Evolutionary conservation across 1,284 basidiomycete species (phyloP), one percentile per base, ranked within the genome.

Genomic region (Cystobasidium sp.): DNA sequence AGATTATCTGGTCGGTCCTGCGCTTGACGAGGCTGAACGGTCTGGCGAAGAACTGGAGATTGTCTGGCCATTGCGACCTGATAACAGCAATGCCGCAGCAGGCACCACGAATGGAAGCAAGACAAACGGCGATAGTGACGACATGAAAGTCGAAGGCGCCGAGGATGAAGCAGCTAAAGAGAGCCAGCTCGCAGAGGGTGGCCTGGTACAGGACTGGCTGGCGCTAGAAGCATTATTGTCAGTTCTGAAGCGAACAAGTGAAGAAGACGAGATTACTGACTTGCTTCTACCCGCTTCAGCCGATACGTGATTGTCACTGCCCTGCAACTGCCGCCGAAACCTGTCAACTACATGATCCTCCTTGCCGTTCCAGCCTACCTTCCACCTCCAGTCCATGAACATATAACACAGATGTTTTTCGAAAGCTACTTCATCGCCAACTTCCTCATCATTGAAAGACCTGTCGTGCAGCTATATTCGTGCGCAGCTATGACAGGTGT

Each of bases 401-500:
- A 86, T 59, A 86, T 91, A 80, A 91, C 90, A 77, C 93, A 92
- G 80, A 86, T 94, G 72, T 94, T 97, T 81, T 99, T 98, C 80
- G 95, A 98, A 81, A 88, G 90, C n/a, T 92, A 97, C 86, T 97
- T 97, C 81, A 89, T 91, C 55, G 91, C 96, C 4, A 91, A 89
- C 39, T 88, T 97, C 77, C 88, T 88, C 55, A 85, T 97, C 77
- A 85, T 96, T 53, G 91, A 96, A 76, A 88, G 92, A 1, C 90
- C 95, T 6, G 87, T 96, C 80, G 88, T 91, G 4, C 90, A 92
- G 75, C 85, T 94, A 70, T 97, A 91, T 82, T 90, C 92, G 22
- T 88, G 89, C n/a, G 91, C 90, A 77, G 86, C 86, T 46, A 86
- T 92, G 75, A 90, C 85, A 67, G 94, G 93, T 44, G 84, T 96